Base-by-base conservation (phyloP, 139 green algal genomes). In the Chlamydomonas sp. region DNA sequence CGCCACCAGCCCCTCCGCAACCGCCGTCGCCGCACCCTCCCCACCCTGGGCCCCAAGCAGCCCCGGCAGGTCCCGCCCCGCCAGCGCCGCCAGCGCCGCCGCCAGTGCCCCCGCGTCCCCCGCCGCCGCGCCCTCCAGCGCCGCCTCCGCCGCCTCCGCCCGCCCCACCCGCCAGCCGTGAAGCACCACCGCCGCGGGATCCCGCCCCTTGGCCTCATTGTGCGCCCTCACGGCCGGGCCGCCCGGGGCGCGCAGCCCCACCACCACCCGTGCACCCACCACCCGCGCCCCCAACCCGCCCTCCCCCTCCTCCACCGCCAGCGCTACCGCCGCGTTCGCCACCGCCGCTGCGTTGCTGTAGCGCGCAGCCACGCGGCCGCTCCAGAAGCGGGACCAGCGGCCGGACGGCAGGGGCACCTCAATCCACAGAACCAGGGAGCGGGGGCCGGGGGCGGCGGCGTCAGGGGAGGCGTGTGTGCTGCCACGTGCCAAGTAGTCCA, bases 301-400 rank as follows among this genome's bases (percentile, higher is more conserved):
- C 10, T 15, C 79, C 69, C 58, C 10, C 66, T 31, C 3, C 15
- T 14, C 10, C 20, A 86, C 18, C 20, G 6, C 15, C 5, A 95
- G 31, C 14, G 31, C 61, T 16, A 93, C 16, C 4, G 89, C 91
- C 0, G 76, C 89, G 85, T 96, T 96, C 78, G 93, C 80, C 31
- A 94, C 72, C 57, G 92, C 81, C 69, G 90, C 89, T 0, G 92
- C 83, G 75, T 94, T 95, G 78, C 83, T 87, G 79, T 91, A 91
- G 57, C 92, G 89, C 75, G 90, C 63, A 2, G 90, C 88, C 12
- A 96, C n/a, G 80, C 93, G 91, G 62, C 84, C 66, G 49, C 67
- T 90, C 84, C 88, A 93, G 85, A 95, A 93, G 57, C 59, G 31
- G 2, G 74, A 18, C 60, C 78, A 12, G 10, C 9, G 12, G 64